Conservation (phyloP, 495 filamentous ascomycete genomes). For the Aspergillus sparsus region DNA sequence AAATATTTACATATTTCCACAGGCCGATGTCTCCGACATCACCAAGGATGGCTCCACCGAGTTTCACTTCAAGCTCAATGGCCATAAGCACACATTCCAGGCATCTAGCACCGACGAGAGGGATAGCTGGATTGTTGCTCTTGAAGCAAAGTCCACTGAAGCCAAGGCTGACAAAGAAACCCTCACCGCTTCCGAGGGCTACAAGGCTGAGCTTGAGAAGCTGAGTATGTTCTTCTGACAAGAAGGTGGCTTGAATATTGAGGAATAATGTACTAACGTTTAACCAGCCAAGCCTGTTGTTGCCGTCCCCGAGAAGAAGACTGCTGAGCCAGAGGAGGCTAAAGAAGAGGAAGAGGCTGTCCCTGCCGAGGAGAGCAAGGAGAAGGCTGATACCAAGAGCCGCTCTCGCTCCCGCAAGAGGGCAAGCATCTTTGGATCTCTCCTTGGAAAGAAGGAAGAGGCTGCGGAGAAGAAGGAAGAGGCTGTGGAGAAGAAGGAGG, state of each 20-base stretch:
- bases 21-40: slow-evolving; percentile 85
- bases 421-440: slow-evolving; percentile 73
- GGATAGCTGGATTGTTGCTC: slow-evolving; percentile 81
- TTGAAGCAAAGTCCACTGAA: slow-evolving; percentile 74
- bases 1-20: slow-evolving; percentile 8
- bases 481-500: slow-evolving; percentile 44
- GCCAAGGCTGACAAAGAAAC: slow-evolving; percentile 72
- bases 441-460: slow-evolving; percentile 76
- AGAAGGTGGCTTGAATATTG: neutral
- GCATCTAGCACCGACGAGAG: slow-evolving; percentile 71
- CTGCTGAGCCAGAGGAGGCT: slow-evolving; percentile 46
- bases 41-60: slow-evolving; percentile 70
- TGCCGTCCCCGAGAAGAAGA: slow-evolving; percentile 51
- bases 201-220: slow-evolving; percentile 75
- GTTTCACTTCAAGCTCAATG: slow-evolving; percentile 80
- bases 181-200: slow-evolving; percentile 69
- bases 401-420: slow-evolving; percentile 90
- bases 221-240: slow-evolving; percentile 47
- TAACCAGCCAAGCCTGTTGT: slow-evolving; percentile 53
- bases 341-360: slow-evolving; percentile 45
- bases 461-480: slow-evolving; percentile 59
- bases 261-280: slow-evolving; percentile 11
- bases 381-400: slow-evolving; percentile 54
- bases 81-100: slow-evolving; percentile 90
- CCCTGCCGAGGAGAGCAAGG: slow-evolving; percentile 48